These are phyloP conservation scores for Erigeron philadelphicus DNA, from an alignment of 140 eudicot genomes.

Conservation along the genomic window DNA sequence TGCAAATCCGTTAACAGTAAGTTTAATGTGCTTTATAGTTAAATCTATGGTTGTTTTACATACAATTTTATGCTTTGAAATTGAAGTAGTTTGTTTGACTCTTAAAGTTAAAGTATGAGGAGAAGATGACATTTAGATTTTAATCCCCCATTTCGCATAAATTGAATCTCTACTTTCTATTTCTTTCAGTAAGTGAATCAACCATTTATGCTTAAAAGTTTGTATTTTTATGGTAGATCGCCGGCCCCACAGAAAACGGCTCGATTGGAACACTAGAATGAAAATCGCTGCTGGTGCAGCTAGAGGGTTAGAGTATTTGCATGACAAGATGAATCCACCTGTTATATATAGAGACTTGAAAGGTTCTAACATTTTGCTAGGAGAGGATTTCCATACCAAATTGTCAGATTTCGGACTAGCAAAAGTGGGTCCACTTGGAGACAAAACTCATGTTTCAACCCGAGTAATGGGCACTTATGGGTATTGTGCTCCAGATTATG, in stretches of 20 bases:
- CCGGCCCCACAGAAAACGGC: constrained; percentile 35
- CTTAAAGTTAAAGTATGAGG: not conserved
- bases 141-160: not conserved
- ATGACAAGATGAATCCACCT: constrained; percentile 75
- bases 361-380: constrained; percentile 82
- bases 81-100: constrained; percentile 15
- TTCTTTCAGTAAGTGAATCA: not conserved
- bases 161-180: constrained; percentile 2
- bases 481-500: constrained; percentile 96
- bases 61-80: not conserved
- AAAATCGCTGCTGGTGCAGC: constrained; percentile 95
- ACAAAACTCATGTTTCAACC: constrained; percentile 86
- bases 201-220: not conserved
- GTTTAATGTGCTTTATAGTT: constrained; percentile 21
- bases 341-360: constrained; percentile 86
- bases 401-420: constrained; percentile 94
- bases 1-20: constrained; percentile 24
- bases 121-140: not conserved
- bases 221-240: constrained; percentile 35
- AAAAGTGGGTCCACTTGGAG: constrained; percentile 81
- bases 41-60: constrained; percentile 6
- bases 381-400: constrained; percentile 71
- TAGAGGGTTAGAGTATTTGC: constrained; percentile 79
- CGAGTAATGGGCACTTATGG: constrained; percentile 98
- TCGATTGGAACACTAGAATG: constrained; percentile 88